Percentiles rank a stretch among this genome's conserved stretches.
Evolutionary conservation across 1,284 basidiomycete genomes (phyloP).

Genomic region (Lentinus polychrous): DNA sequence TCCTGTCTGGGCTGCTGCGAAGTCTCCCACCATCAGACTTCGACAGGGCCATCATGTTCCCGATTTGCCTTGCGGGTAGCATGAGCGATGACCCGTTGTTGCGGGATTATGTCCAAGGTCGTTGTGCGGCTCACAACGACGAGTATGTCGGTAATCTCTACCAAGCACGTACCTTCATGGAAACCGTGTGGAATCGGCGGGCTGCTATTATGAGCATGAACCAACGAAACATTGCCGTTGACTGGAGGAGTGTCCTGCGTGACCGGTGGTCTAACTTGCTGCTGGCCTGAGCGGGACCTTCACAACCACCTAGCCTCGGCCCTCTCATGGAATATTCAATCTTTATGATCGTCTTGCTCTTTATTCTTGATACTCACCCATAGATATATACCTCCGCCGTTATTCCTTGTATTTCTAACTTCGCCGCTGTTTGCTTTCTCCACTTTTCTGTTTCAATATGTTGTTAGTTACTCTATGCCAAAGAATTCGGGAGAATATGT

Average conservation of each 20-base stretch:
- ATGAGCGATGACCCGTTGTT: conserved; percentile 58
- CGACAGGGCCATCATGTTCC: conserved; percentile 65
- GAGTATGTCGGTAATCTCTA: conserved; percentile 56
- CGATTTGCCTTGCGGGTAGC: conserved; percentile 64
- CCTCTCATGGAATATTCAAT: neutral
- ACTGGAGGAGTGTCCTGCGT: conserved; percentile 56
- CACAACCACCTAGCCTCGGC: neutral
- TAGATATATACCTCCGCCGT: neutral
- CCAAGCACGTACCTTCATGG: conserved; percentile 41
- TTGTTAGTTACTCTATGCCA: neutral
- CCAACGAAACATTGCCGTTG: conserved; percentile 37
- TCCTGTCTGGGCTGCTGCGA: conserved; percentile 44
- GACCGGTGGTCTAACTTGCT: conserved; percentile 48
- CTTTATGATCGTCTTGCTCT: neutral
- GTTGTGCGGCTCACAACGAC: conserved; percentile 45
- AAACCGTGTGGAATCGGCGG: conserved; percentile 54
- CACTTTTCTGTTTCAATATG: neutral
- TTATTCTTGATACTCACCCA: neutral
- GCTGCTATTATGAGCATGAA: conserved; percentile 25
- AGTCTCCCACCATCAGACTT: conserved; percentile 48
- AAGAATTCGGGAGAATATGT: neutral
- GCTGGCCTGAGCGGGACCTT: conserved; percentile 34
- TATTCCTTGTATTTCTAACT: neutral
- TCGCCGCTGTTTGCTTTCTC: neutral
- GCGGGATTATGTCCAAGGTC: conserved; percentile 53